A percentile compares a stretch with the other conserved stretches of the same genome.
These are phyloP conservation scores for Arthrobotrys conoides DNA, from an alignment of 2,329 filamentous ascomycete species.

Conservation along the genomic window DNA sequence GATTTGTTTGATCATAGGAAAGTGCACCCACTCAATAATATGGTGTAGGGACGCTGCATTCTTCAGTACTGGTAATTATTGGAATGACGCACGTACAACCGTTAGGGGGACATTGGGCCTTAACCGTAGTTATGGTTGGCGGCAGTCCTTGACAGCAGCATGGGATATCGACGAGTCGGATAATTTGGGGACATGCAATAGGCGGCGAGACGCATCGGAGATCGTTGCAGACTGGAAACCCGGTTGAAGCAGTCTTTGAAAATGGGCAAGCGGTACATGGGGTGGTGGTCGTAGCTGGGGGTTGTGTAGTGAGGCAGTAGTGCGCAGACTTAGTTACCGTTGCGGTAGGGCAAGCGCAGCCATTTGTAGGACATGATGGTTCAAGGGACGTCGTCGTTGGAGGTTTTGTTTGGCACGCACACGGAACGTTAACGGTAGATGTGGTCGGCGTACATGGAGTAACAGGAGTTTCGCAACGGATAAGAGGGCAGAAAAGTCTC, in stretches of 20 bases:
- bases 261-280: conserved; percentile 40
- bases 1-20: too few relatives aligned
- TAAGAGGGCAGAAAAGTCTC: conserved; percentile 40
- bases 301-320: conserved; percentile 23
- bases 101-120: conserved; percentile 46
- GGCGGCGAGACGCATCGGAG: conserved; percentile 27
- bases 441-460: conserved; percentile 37
- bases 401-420: conserved; percentile 42
- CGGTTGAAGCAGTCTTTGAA: conserved; percentile 40
- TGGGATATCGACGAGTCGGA: conserved; percentile 32
- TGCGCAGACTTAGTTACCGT: conserved; percentile 7
- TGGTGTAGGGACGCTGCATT: conserved; percentile 18
- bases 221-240: conserved; percentile 35
- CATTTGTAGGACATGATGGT: conserved; percentile 36
- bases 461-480: conserved; percentile 32
- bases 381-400: conserved; percentile 41
- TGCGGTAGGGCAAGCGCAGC: conserved; percentile 39
- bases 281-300: conserved; percentile 12
- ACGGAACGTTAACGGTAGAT: conserved; percentile 35
- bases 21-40: not conserved
- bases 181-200: conserved; percentile 35
- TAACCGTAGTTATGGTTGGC: conserved; percentile 36
- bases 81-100: conserved; percentile 53
- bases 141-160: conserved; percentile 48
- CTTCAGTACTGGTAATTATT: conserved; percentile 33